Percentiles rank a stretch among this genome's conserved stretches.
phyloP scores from a whole-genome alignment of 768 basidiomycete genomes.

The Rhodotorula toruloides region DNA sequence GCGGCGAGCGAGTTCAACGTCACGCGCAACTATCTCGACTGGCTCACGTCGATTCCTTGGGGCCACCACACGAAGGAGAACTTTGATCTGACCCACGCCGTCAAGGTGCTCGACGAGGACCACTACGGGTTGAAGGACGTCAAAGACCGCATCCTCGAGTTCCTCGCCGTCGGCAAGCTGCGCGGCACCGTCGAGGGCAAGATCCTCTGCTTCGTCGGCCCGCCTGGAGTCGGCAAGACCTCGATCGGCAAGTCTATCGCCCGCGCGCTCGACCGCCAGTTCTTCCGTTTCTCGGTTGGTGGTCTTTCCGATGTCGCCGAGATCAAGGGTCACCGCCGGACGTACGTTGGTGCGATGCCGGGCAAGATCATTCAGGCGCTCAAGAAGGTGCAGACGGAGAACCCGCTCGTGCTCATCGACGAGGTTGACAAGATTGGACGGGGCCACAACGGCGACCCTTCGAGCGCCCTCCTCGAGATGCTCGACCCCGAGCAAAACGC shows the following conservation, averaged over 20 bases:
- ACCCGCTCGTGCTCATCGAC: conserved; percentile 66
- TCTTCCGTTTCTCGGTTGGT: conserved; percentile 95
- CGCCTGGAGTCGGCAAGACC: conserved; percentile 97
- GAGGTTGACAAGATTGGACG: conserved; percentile 71
- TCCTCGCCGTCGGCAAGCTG: conserved; percentile 77
- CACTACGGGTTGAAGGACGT: conserved; percentile 94
- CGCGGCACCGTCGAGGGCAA: conserved; percentile 94
- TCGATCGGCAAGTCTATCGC: conserved; percentile 93
- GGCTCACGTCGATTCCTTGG: conserved; percentile 76
- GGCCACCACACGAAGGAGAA: conserved; percentile 90
- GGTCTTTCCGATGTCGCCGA: conserved; percentile 96
- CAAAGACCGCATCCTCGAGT: conserved; percentile 86
- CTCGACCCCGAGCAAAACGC: conserved; percentile 70
- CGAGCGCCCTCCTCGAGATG: conserved; percentile 83
- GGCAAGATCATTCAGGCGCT: conserved; percentile 69
- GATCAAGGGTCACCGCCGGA: conserved; percentile 95
- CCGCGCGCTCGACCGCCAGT: conserved; percentile 78
- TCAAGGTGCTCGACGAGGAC: conserved; percentile 76
- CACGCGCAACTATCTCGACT: conserved; percentile 62
- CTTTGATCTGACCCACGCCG: conserved; percentile 57
- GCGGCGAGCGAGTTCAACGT: conserved; percentile 41
- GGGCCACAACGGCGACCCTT: conserved; percentile 81
- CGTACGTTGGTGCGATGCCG: conserved; percentile 61
- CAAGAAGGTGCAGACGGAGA: conserved; percentile 74
- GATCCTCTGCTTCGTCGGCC: conserved; percentile 92